Percentiles rank a stretch among this genome's conserved stretches.
Conservation (phyloP, 148 eudicot genomes). For the Pouteria glomerata region DNA sequence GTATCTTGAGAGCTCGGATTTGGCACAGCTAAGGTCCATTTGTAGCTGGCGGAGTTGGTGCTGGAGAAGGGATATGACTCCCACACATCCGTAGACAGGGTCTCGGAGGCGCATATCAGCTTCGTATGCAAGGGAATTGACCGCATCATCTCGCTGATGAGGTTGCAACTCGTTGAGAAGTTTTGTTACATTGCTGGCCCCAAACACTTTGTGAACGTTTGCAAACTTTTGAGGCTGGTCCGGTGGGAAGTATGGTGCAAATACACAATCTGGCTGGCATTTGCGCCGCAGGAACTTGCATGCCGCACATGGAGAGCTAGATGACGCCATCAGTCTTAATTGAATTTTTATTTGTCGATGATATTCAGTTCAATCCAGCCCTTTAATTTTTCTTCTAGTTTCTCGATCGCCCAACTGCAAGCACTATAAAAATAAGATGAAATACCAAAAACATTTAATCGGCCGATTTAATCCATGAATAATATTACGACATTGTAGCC, state of each 20-base stretch:
- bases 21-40: conserved; percentile 60
- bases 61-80: conserved; percentile 78
- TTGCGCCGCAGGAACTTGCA: conserved; percentile 80
- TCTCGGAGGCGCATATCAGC: conserved; percentile 91
- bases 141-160: conserved; percentile 84
- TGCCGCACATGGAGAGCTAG: conserved; percentile 89
- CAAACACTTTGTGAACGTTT: conserved; percentile 79
- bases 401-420: too few relatives aligned
- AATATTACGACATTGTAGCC: too few relatives aligned
- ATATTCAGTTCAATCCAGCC: background rate
- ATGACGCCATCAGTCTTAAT: conserved; percentile 54
- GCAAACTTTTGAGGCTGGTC: conserved; percentile 88
- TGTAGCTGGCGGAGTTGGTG: conserved; percentile 89
- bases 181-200: conserved; percentile 83
- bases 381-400: background rate
- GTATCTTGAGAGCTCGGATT: conserved; percentile 74
- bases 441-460: too few relatives aligned
- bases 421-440: too few relatives aligned
- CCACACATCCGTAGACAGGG: conserved; percentile 87
- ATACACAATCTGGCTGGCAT: conserved; percentile 79
- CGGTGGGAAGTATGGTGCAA: conserved; percentile 85
- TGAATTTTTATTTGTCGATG: background rate
- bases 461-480: too few relatives aligned
- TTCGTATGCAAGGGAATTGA: conserved; percentile 75
- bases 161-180: conserved; percentile 78